These are phyloP conservation scores for Sporisorium exsertum DNA, from an alignment of 1,284 basidiomycete genomes.

Conservation along the genomic window DNA sequence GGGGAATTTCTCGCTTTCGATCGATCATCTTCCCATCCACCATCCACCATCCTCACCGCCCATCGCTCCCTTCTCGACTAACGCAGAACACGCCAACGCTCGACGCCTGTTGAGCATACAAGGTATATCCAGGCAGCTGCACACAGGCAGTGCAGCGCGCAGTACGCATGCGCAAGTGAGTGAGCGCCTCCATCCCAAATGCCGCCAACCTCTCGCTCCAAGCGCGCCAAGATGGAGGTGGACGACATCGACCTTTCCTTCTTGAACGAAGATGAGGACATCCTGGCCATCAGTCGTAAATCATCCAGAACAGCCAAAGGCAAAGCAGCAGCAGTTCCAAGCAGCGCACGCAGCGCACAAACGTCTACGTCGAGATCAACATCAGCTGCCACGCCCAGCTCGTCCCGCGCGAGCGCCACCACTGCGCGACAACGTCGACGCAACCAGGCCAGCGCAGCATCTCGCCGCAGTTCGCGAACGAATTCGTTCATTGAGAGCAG, in stretches of 20 bases:
- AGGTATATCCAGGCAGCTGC: too few species aligned
- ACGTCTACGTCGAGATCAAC: conserved; percentile 1
- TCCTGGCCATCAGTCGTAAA: conserved; percentile 11
- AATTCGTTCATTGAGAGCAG: conserved; percentile 14
- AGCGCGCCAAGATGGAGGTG: conserved; percentile 11
- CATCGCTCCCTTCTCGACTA: too few species aligned
- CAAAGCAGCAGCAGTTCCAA: conserved; percentile 3
- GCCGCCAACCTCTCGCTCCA: conserved; percentile 11
- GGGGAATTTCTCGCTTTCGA: too few species aligned
- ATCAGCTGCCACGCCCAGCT: conserved; percentile 4
- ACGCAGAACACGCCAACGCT: too few species aligned
- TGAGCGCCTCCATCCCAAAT: conserved; percentile 6
- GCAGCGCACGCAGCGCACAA: not conserved
- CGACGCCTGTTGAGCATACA: too few species aligned
- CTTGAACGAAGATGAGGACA: conserved; percentile 32
- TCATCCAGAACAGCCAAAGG: conserved; percentile 1
- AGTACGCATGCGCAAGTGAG: too few species aligned
- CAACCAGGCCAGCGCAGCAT: not conserved
- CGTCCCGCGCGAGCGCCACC: not conserved
- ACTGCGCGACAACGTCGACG: conserved; percentile 5
- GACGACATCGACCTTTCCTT: conserved; percentile 38
- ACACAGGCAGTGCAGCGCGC: too few species aligned
- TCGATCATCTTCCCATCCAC: too few species aligned
- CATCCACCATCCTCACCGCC: not conserved
- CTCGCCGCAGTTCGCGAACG: not conserved